Evolutionary conservation across 1,284 basidiomycete genomes (phyloP).

Genomic region (Meripilus lineatus): DNA sequence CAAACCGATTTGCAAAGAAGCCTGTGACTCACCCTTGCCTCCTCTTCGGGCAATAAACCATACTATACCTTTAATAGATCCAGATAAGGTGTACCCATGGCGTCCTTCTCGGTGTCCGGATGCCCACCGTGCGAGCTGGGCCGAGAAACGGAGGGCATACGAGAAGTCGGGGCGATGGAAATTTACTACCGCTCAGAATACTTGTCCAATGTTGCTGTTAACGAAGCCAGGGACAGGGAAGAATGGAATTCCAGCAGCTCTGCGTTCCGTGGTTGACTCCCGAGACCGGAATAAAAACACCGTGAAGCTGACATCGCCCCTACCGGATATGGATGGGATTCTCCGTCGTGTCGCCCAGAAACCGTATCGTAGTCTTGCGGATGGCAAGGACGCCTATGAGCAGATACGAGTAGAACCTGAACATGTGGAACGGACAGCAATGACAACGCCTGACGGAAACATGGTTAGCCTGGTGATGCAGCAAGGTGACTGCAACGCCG

Average conservation of each 20-base stretch:
- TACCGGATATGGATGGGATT: too few species aligned
- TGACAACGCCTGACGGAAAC: conserved; percentile 28
- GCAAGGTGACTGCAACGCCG: too few species aligned
- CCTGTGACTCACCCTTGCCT: conserved; percentile 28
- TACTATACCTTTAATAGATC: conserved; percentile 31
- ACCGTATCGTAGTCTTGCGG: conserved; percentile 36
- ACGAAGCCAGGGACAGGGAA: too few species aligned
- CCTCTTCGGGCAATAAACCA: conserved; percentile 35
- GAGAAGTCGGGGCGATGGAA: conserved; percentile 26
- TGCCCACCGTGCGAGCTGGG: conserved; percentile 23
- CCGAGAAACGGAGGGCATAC: conserved; percentile 26
- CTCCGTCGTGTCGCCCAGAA: conserved; percentile 31
- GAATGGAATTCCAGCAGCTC: conserved; percentile 21
- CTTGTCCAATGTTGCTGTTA: conserved; percentile 31
- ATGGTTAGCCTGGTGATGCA: too few species aligned
- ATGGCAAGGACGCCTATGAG: too few species aligned
- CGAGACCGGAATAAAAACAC: conserved; percentile 32
- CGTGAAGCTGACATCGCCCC: conserved; percentile 27
- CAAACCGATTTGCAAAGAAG: too few species aligned
- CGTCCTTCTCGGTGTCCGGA: conserved; percentile 28
- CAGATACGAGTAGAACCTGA: conserved; percentile 21
- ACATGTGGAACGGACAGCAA: conserved; percentile 7
- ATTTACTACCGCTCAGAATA: conserved; percentile 22
- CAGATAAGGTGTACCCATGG: conserved; percentile 24
- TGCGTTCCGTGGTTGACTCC: conserved; percentile 31